A percentile compares a stretch with the other conserved stretches of the same genome.
These are phyloP conservation scores for Penicillium pulvis DNA, from an alignment of 495 filamentous ascomycete genomes.

Conservation along the genomic window DNA sequence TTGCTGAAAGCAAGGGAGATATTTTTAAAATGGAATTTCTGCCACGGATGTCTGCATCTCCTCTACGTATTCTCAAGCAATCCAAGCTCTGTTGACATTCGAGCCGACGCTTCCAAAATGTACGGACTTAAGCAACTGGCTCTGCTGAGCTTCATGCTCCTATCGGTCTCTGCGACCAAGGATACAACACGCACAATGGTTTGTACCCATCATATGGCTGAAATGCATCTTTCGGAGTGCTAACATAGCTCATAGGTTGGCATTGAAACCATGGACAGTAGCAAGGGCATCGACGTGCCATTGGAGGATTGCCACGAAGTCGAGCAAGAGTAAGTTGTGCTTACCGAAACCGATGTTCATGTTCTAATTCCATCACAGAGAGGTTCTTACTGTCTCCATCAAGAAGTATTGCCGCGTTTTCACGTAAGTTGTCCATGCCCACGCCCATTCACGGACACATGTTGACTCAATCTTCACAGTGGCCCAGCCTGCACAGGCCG, in stretches of 20 bases:
- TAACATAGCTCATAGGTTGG: constrained; percentile 21
- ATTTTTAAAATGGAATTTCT: constrained; percentile 1
- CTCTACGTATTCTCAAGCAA: not conserved
- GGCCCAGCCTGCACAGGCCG: constrained; percentile 31
- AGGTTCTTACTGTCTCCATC: constrained; percentile 27
- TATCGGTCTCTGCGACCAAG: constrained; percentile 23
- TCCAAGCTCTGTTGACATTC: not conserved
- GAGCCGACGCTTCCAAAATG: constrained; percentile 18
- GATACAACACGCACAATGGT: constrained; percentile 21
- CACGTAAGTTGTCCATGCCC: constrained; percentile 23
- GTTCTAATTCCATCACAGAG: constrained; percentile 14
- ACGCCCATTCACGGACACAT: not conserved
- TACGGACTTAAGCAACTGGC: constrained; percentile 28
- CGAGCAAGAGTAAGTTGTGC: constrained; percentile 27
- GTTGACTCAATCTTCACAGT: constrained; percentile 11
- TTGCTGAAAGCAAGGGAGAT: not conserved
- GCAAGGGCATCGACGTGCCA: constrained; percentile 22
- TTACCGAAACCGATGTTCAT: not conserved
- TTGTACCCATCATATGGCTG: not conserved
- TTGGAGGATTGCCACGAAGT: constrained; percentile 29
- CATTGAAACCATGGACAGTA: constrained; percentile 25
- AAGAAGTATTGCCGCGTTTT: constrained; percentile 30
- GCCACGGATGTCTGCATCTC: not conserved
- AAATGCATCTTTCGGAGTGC: not conserved
- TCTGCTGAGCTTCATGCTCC: constrained; percentile 27